Evolutionary conservation across 2,329 filamentous ascomycete genomes (phyloP).

Genomic region (Claviceps pazoutovae): DNA sequence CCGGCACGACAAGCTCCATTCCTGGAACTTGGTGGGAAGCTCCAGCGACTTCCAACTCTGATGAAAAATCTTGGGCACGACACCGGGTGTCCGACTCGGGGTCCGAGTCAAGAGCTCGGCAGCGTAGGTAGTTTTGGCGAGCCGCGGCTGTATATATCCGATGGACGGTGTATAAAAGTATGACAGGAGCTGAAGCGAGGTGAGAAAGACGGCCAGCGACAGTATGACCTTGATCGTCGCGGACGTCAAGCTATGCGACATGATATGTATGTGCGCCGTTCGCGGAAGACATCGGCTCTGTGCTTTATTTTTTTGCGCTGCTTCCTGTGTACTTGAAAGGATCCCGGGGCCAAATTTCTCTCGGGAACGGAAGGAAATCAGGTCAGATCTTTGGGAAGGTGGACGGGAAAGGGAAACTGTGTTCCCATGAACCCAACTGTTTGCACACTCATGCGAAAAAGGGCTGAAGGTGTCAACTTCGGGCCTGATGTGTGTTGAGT

Average conservation of each 20-base stretch:
- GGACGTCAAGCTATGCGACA: not conserved
- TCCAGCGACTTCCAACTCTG: slow-evolving; percentile 15
- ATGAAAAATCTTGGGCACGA: slow-evolving; percentile 25
- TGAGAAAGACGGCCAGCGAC: not conserved
- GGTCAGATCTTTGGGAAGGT: no score
- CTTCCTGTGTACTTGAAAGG: not conserved
- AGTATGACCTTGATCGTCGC: not conserved
- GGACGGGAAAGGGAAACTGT: no score
- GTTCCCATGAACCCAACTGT: no score
- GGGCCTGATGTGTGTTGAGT: no score
- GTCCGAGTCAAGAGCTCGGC: not conserved
- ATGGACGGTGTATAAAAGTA: not conserved
- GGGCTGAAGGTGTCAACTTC: no score
- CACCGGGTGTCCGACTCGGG: not conserved
- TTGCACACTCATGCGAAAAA: no score
- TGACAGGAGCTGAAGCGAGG: not conserved
- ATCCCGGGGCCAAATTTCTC: no score
- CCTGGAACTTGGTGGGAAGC: slow-evolving; percentile 15
- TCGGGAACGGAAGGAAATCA: no score
- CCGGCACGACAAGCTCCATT: slow-evolving; percentile 19
- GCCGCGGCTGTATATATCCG: slow-evolving; percentile 9
- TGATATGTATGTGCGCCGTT: not conserved
- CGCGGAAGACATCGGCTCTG: not conserved
- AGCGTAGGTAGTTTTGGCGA: slow-evolving; percentile 20
- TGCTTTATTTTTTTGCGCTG: not conserved